Conservation (phyloP, 2,329 filamentous ascomycete genomes). For the Diaporthe vexans region DNA sequence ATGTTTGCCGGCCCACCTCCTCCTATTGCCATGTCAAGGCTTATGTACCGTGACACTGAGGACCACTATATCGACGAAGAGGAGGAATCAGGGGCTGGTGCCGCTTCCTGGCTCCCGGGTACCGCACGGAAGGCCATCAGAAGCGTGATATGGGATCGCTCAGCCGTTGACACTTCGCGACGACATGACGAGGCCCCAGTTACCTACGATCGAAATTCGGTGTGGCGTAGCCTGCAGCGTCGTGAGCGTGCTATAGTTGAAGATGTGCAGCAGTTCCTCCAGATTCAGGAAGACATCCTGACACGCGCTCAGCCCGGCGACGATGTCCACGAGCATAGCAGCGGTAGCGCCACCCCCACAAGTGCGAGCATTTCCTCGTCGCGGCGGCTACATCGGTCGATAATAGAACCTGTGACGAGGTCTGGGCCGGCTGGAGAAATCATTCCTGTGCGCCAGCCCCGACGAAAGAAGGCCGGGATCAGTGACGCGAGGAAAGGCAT, state of each 20-base stretch:
- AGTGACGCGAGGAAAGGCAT: conserved; percentile 76
- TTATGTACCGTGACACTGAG: conserved; percentile 51
- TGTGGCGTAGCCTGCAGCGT: conserved; percentile 62
- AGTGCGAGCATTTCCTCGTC: conserved; percentile 52
- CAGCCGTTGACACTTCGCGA: conserved; percentile 38
- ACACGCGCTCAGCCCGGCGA: conserved; percentile 39
- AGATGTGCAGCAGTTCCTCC: conserved; percentile 63
- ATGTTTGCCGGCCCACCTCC: conserved; percentile 66
- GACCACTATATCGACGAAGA: conserved; percentile 45
- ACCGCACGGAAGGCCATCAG: conserved; percentile 47
- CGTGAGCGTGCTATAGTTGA: conserved; percentile 61
- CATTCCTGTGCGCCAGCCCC: conserved; percentile 73
- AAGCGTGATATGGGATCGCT: conserved; percentile 57
- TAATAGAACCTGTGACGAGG: conserved; percentile 59
- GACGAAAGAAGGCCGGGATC: conserved; percentile 67
- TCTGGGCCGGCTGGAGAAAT: conserved; percentile 62
- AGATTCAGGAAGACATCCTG: conserved; percentile 63
- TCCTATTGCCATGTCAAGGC: conserved; percentile 61
- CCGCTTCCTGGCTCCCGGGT: conserved; percentile 44
- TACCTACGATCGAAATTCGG: conserved; percentile 55
- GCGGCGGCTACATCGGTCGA: conserved; percentile 54
- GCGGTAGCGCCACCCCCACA: conserved; percentile 57
- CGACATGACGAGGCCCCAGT: conserved; percentile 40
- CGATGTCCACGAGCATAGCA: conserved; percentile 52
- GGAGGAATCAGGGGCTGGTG: conserved; percentile 19